Evolutionary conservation across 2,329 filamentous ascomycete species (phyloP), one percentile per base, ranked within the genome.

Genomic region (Aspergillus pseudonomiae): DNA sequence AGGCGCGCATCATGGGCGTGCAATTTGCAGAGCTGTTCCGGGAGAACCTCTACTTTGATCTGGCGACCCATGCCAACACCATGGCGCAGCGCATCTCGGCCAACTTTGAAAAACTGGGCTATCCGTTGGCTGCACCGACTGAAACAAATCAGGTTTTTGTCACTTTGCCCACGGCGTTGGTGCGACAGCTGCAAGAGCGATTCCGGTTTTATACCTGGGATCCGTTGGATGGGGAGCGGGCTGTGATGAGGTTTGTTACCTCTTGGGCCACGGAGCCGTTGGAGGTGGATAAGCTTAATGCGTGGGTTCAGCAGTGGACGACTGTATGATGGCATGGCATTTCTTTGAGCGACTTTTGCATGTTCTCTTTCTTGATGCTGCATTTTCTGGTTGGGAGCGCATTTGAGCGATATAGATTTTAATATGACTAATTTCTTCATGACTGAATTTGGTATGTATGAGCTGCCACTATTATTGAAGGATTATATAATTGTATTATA

Each of bases 91-190:
- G 72, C 56, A 76, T 85, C 4, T 83, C 83, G 0, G 71, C 66
- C 1, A 78, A 77, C n/a, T 79, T 85, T 24, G 75, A 78, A 2
- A 71, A 72, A 0, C 73, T 79, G 1, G 83, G 83, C 0, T 84
- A 78, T 68, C 67, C 70, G 0, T 67, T 84, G 9, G 75, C 74
- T 19, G 82, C 81, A 0, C 76, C 76, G 24, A 84, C 82, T 0
- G 80, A 84, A 70, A 85, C 83, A 10, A 85, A 85, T 59, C 83
- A 85, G 67, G 82, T 85, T 2, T 85, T 85, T 73, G 81, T 81
- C 0, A 73, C 80, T 2, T 65, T 85, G 4, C 82, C 82, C 0
- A 43, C 78, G 14, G 67, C 66, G 0, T 56, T 84, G 41, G 76
- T 83, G 26, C 69, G 75, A 2, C 68, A 66, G 26, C 65, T 85